phyloP scores from a whole-genome alignment of 1,284 basidiomycete genomes.

The Cutaneotrichosporon dermatis region DNA sequence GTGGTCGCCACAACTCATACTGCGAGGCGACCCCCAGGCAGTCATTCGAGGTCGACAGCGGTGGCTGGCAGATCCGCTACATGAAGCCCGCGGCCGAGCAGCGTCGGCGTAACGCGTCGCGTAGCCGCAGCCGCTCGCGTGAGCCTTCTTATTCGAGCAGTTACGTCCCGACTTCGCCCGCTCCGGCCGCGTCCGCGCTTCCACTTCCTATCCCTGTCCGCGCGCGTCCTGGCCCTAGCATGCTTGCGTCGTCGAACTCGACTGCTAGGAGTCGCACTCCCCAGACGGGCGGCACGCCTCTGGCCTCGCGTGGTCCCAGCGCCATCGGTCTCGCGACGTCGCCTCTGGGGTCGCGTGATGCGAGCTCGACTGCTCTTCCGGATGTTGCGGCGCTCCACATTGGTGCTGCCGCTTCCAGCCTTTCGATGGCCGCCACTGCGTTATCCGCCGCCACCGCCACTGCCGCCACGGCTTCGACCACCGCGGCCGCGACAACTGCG shows the following conservation, averaged over 20 bases:
- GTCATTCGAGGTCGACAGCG: slow-evolving; percentile 32
- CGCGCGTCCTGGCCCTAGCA: slow-evolving; percentile 5
- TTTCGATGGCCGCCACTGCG: neutral
- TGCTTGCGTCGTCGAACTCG: slow-evolving; percentile 10
- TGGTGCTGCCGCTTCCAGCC: slow-evolving; percentile 3
- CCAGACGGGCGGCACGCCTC: slow-evolving; percentile 4
- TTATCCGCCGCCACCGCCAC: slow-evolving; percentile 6
- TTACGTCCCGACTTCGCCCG: neutral
- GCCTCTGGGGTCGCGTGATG: neutral
- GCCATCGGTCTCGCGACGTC: neutral
- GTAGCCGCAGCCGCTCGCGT: slow-evolving; percentile 9
- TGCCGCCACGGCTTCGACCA: slow-evolving; percentile 8
- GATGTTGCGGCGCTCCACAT: slow-evolving; percentile 22
- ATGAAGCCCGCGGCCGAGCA: neutral
- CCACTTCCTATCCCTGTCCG: slow-evolving; percentile 18
- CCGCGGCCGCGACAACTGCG: neutral
- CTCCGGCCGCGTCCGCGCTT: neutral
- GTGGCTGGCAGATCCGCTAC: slow-evolving; percentile 39
- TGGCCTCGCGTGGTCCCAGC: neutral
- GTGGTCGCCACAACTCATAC: slow-evolving; percentile 7
- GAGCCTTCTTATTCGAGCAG: slow-evolving; percentile 2
- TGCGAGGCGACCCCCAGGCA: slow-evolving; percentile 37
- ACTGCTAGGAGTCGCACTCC: slow-evolving; percentile 18
- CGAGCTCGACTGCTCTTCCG: slow-evolving; percentile 14
- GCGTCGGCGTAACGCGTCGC: neutral